These are phyloP conservation scores for Leccinum subgranulosum DNA, from an alignment of 768 basidiomycete species.

Conservation along the genomic window DNA sequence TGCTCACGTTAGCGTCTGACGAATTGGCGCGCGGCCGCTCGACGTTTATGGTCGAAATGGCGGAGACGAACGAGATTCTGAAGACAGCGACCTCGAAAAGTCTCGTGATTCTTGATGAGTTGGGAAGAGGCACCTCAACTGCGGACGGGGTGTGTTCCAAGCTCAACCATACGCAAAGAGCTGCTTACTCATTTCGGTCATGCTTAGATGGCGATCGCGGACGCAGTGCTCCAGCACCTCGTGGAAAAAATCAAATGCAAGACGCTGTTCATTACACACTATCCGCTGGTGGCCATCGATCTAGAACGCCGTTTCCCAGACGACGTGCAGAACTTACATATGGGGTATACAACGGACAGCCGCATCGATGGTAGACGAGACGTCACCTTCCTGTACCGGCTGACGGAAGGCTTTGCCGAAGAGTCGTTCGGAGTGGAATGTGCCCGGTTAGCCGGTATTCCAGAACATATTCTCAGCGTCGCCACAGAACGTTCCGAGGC, in stretches of 20 bases:
- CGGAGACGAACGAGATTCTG: slow-evolving; percentile 89
- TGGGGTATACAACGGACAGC: slow-evolving; percentile 73
- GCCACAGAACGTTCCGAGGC: slow-evolving; percentile 55
- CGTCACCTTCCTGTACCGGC: slow-evolving; percentile 83
- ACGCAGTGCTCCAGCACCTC: slow-evolving; percentile 74
- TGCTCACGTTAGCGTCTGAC: slow-evolving; percentile 62
- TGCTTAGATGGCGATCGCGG: slow-evolving; percentile 78
- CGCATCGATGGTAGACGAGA: slow-evolving; percentile 71
- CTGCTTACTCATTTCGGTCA: neutral
- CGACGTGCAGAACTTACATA: slow-evolving; percentile 76
- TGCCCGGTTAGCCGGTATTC: slow-evolving; percentile 81
- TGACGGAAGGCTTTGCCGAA: slow-evolving; percentile 69
- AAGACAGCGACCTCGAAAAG: slow-evolving; percentile 69
- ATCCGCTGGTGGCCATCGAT: slow-evolving; percentile 76
- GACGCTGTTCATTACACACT: slow-evolving; percentile 94
- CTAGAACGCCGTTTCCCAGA: slow-evolving; percentile 57
- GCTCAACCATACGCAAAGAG: neutral
- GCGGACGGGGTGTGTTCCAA: slow-evolving; percentile 70
- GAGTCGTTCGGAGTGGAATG: slow-evolving; percentile 94
- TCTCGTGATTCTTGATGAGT: slow-evolving; percentile 86
- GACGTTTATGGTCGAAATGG: slow-evolving; percentile 97
- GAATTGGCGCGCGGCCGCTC: slow-evolving; percentile 84
- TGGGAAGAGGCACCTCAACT: slow-evolving; percentile 89
- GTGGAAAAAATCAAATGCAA: slow-evolving; percentile 57
- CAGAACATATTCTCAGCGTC: slow-evolving; percentile 59